These are phyloP conservation scores for Gonium pectorale DNA, from an alignment of 139 green algal species.

Conservation along the genomic window DNA sequence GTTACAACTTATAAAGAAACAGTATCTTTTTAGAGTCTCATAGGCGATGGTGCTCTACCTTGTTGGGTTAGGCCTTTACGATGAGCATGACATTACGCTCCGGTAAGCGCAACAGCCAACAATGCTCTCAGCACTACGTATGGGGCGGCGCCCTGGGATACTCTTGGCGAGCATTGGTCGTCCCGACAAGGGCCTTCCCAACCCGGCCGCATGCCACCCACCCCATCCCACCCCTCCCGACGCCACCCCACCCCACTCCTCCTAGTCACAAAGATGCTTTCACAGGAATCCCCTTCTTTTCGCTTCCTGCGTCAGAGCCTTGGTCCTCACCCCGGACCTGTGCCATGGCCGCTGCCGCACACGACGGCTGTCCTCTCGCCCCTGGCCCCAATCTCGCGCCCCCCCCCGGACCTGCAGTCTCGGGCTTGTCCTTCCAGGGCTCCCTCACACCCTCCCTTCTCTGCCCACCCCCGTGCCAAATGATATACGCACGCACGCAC, in stretches of 20 bases:
- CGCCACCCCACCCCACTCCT: neutral
- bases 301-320: too few species aligned
- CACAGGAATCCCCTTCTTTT: neutral
- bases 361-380: too few species aligned
- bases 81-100: conserved; percentile 96
- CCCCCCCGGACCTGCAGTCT: too few species aligned
- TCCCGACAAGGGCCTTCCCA: neutral
- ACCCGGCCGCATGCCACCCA: neutral
- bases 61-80: conserved; percentile 92
- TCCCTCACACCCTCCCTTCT: neutral
- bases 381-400: too few species aligned
- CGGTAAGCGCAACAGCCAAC: conserved; percentile 63
- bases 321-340: neutral
- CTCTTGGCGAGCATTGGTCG: neutral
- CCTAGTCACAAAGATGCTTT: neutral
- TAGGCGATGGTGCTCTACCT: conserved; percentile 97
- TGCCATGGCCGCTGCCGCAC: too few species aligned
- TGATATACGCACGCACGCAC: too few species aligned
- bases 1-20: too few species aligned
- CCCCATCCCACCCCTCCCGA: neutral
- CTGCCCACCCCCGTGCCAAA: too few species aligned
- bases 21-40: too few species aligned
- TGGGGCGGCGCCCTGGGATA: neutral
- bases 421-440: neutral
- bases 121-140: neutral